Conservation (phyloP, 2,329 filamentous ascomycete species). For the Cryphonectria parasitica region DNA sequence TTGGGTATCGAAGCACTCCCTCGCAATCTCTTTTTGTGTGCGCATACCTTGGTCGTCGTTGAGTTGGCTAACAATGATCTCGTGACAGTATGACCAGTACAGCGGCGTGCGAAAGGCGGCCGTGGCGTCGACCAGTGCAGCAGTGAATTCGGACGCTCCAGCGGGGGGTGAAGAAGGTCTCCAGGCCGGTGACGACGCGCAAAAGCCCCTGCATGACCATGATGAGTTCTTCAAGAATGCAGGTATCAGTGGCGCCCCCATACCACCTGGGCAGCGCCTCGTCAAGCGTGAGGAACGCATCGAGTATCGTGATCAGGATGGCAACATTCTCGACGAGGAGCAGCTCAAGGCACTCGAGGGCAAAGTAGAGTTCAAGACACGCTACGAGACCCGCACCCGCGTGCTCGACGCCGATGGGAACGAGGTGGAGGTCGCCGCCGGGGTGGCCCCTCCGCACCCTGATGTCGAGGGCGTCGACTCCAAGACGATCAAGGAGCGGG, state of each 20-base stretch:
- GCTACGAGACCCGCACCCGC: slow-evolving; percentile 91
- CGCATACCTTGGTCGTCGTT: background rate
- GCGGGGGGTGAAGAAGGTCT: slow-evolving; percentile 15
- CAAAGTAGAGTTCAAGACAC: slow-evolving; percentile 93
- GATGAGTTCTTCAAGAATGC: slow-evolving; percentile 32
- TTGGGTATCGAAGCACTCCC: background rate
- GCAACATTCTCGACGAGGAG: slow-evolving; percentile 82
- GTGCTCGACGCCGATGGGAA: slow-evolving; percentile 80
- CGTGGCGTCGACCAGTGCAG: slow-evolving; percentile 18
- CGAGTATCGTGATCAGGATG: slow-evolving; percentile 93
- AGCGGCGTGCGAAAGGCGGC: slow-evolving; percentile 23
- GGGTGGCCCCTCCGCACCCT: slow-evolving; percentile 61
- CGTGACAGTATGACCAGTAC: slow-evolving; percentile 54
- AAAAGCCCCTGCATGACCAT: slow-evolving; percentile 31
- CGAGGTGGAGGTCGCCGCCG: slow-evolving; percentile 59
- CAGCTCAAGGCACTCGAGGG: slow-evolving; percentile 84
- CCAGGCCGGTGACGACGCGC: slow-evolving; percentile 26
- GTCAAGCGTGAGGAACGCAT: slow-evolving; percentile 74
- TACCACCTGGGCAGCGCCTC: slow-evolving; percentile 53
- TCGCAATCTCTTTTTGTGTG: background rate
- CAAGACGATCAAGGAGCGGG: slow-evolving; percentile 54
- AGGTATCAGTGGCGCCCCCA: slow-evolving; percentile 53
- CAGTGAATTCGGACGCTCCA: slow-evolving; percentile 31
- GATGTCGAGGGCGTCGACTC: slow-evolving; percentile 64
- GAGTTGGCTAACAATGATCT: background rate